Evolutionary conservation across 1,139 yeast genomes (phyloP).

Genomic region (Candida neerlandica): DNA sequence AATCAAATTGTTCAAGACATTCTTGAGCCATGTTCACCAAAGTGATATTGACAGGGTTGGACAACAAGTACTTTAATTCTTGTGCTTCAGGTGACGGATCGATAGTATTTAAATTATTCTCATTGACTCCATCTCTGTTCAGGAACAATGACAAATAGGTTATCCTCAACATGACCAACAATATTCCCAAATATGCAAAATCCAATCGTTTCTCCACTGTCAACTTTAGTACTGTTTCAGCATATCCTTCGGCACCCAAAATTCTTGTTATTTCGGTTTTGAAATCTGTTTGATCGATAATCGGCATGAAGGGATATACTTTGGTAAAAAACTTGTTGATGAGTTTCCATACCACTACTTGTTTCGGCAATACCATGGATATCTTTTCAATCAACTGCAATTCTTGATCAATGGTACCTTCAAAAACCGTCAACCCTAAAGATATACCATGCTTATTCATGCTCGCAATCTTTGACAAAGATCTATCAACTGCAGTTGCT

Average conservation of each 20-base stretch:
- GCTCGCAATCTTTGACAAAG: conserved; percentile 15
- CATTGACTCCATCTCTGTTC: conserved; percentile 33
- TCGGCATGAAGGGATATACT: conserved; percentile 41
- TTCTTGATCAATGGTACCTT: conserved; percentile 33
- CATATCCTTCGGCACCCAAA: conserved; percentile 27
- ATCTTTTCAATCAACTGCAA: conserved; percentile 35
- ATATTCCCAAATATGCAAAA: conserved; percentile 34
- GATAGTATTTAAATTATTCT: conserved; percentile 23
- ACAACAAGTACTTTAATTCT: conserved; percentile 44
- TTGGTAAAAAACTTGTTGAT: conserved; percentile 31
- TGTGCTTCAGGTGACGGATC: conserved; percentile 24
- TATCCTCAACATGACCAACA: conserved; percentile 32
- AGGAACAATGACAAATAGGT: conserved; percentile 36
- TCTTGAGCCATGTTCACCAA: conserved; percentile 52
- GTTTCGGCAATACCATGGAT: conserved; percentile 34
- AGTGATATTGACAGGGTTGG: conserved; percentile 50
- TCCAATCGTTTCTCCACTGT: conserved; percentile 34
- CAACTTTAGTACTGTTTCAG: conserved; percentile 22
- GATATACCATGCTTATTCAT: conserved; percentile 22
- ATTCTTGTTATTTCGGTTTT: conserved; percentile 23
- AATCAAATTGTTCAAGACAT: conserved; percentile 55
- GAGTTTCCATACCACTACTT: conserved; percentile 34
- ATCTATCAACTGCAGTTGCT: not conserved
- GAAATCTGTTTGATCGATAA: conserved; percentile 35
- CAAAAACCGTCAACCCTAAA: conserved; percentile 26